Conservation (phyloP, 2,329 filamentous ascomycete genomes). For the Trichoderma arundinaceum region DNA sequence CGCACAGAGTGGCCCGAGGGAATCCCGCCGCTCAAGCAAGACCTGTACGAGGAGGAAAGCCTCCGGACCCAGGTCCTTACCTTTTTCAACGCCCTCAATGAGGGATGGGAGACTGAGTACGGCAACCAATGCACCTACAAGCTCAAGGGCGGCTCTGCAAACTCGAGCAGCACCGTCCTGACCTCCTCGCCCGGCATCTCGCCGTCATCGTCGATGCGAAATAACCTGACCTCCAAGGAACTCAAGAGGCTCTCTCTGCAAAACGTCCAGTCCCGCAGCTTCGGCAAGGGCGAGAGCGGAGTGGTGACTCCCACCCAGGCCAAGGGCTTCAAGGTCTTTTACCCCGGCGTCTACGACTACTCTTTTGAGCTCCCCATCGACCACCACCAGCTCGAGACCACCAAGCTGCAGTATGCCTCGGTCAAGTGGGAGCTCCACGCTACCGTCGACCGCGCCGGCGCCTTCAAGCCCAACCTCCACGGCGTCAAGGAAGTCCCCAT, state of each 20-base stretch:
- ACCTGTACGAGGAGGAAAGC: slow-evolving; percentile 82
- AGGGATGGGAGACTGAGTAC: slow-evolving; percentile 64
- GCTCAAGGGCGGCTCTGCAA: slow-evolving; percentile 49
- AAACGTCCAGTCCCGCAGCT: slow-evolving; percentile 82
- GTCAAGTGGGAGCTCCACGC: slow-evolving; percentile 90
- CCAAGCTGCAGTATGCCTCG: slow-evolving; percentile 82
- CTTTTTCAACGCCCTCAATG: slow-evolving; percentile 83
- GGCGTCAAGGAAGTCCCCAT: slow-evolving; percentile 82
- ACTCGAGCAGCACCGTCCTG: slow-evolving; percentile 45
- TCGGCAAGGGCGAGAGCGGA: slow-evolving; percentile 76
- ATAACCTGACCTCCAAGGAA: slow-evolving; percentile 52
- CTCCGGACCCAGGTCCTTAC: slow-evolving; percentile 87
- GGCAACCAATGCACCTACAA: slow-evolving; percentile 67
- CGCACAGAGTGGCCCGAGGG: slow-evolving; percentile 97
- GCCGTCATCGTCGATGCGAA: slow-evolving; percentile 37
- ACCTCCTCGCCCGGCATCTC: slow-evolving; percentile 34
- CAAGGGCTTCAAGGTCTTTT: slow-evolving; percentile 86
- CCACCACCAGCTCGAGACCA: slow-evolving; percentile 86
- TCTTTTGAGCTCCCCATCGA: slow-evolving; percentile 89
- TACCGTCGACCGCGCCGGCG: slow-evolving; percentile 81
- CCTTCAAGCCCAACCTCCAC: slow-evolving; percentile 86
- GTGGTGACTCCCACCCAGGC: slow-evolving; percentile 63
- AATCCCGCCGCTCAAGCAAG: slow-evolving; percentile 84
- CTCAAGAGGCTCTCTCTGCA: slow-evolving; percentile 76
- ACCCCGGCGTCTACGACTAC: slow-evolving; percentile 70